Evolutionary conservation across 192 early-diverging fungal species (phyloP).

Genomic region (Rhizophagus sp.): DNA sequence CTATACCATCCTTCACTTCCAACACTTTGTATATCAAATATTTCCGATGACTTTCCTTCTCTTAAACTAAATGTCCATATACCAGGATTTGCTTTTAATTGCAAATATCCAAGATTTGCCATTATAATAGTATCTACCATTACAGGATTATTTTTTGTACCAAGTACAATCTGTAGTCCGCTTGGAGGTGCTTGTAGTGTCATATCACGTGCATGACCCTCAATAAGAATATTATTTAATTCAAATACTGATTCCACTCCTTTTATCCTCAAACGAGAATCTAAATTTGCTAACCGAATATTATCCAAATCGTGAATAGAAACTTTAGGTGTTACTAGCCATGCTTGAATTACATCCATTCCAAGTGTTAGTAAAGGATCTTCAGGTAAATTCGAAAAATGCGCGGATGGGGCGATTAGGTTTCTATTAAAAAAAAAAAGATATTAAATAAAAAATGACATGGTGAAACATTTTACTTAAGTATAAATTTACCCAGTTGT

Average conservation of each 20-base stretch:
- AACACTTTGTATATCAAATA: constrained; percentile 74
- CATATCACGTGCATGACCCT: constrained; percentile 85
- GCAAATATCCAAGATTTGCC: constrained; percentile 98
- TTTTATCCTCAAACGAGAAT: constrained; percentile 30
- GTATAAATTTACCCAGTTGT: constrained; percentile 34
- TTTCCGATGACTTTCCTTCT: constrained; percentile 76
- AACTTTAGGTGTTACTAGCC: constrained; percentile 83
- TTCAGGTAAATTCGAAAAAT: constrained; percentile 73
- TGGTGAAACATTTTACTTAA: not conserved
- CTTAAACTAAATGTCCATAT: constrained; percentile 82
- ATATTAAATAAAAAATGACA: not conserved
- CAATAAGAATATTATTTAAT: constrained; percentile 83
- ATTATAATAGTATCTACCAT: constrained; percentile 94
- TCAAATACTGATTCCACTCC: constrained; percentile 77
- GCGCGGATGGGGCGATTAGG: constrained; percentile 52
- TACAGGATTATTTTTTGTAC: constrained; percentile 58
- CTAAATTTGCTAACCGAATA: constrained; percentile 64
- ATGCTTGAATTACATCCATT: constrained; percentile 84
- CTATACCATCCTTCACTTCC: constrained; percentile 51
- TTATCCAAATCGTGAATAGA: constrained; percentile 94
- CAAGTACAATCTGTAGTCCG: constrained; percentile 88
- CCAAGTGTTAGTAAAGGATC: constrained; percentile 85
- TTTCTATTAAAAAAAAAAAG: constrained; percentile 4
- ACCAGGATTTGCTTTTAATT: constrained; percentile 92
- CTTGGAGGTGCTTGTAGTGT: constrained; percentile 75